Evolutionary conservation across 345 rosid species (phyloP), one percentile per base, ranked within the genome.

Genomic region (Eucalyptus tenuipes): DNA sequence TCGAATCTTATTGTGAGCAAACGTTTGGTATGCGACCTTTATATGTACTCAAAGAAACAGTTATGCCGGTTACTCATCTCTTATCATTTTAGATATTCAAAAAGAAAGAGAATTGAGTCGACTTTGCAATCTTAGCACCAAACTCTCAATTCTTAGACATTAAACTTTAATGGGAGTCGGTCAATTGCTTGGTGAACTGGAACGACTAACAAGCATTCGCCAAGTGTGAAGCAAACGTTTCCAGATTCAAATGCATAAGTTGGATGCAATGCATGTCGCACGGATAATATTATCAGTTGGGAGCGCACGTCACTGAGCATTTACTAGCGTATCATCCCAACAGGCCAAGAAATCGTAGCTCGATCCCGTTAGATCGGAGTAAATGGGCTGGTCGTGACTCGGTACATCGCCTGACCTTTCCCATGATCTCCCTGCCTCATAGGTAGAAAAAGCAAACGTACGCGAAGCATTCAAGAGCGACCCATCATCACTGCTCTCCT

Each of bases 1-100:
- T 55, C 1, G 3, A 55, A 22, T 55, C 3, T 8, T 55, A 0
- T 55, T 1, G 3, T 55, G 13, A 55, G 1, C 1, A 22, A 4
- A 6, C 0, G 1, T 22, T 4, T 24, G 61, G 3, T 55, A 55
- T 55, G 29, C 1, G 13, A 55, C 1, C 13, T 22, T 55, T 24
- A 55, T 24, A 0, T 24, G 3, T 9, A 55, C 61, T 55, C 12
- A 55, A 55, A 55, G 6, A 1, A 22, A 55, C n/a, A n/a, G n/a
- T n/a, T n/a, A n/a, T n/a, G n/a, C n/a, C n/a, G n/a, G n/a, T n/a
- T n/a, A n/a, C n/a, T n/a, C n/a, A n/a, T n/a, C 6, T 55, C 3
- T 24, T 10, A 55, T 24, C 6, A 55, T 55, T 24, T 55, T 55
- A 24, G 61, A 55, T 55, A 24, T 55, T 55, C 61, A 55, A 55